Percentiles rank a stretch among this genome's conserved stretches.
These are phyloP conservation scores for Ilyonectria destructans DNA, from an alignment of 2,329 filamentous ascomycete genomes.

Conservation along the genomic window DNA sequence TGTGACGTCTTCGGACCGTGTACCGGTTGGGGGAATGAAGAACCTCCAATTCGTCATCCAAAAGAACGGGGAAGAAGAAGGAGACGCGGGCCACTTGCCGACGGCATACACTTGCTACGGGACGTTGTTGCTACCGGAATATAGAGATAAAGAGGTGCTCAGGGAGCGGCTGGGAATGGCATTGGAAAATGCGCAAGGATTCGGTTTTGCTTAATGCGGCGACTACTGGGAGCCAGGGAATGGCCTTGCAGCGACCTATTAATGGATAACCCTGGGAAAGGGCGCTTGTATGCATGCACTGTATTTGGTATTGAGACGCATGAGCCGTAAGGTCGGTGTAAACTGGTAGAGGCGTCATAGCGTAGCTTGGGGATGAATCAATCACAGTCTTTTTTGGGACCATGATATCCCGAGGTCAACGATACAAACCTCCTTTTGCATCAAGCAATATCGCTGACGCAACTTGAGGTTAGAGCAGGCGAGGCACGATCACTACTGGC, in stretches of 20 bases:
- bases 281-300: background rate
- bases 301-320: conserved; percentile 5
- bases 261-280: conserved; percentile 3
- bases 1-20: conserved; percentile 91
- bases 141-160: conserved; percentile 79
- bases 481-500: no score
- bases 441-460: background rate
- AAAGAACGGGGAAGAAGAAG: conserved; percentile 78
- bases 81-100: conserved; percentile 75
- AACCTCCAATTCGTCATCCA: conserved; percentile 90
- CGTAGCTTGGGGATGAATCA: conserved; percentile 18
- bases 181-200: conserved; percentile 89
- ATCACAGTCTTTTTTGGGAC: conserved; percentile 20
- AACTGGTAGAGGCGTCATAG: conserved; percentile 15
- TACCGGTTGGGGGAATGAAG: conserved; percentile 88
- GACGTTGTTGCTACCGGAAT: conserved; percentile 88
- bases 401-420: background rate
- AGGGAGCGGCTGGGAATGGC: conserved; percentile 86
- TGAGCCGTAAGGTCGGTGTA: conserved; percentile 6
- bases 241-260: background rate
- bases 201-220: conserved; percentile 79
- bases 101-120: conserved; percentile 96
- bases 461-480: background rate
- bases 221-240: conserved; percentile 5
- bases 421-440: background rate